Evolutionary conservation across 2,329 filamentous ascomycete species (phyloP).

Genomic region (Colletotrichum sp.): DNA sequence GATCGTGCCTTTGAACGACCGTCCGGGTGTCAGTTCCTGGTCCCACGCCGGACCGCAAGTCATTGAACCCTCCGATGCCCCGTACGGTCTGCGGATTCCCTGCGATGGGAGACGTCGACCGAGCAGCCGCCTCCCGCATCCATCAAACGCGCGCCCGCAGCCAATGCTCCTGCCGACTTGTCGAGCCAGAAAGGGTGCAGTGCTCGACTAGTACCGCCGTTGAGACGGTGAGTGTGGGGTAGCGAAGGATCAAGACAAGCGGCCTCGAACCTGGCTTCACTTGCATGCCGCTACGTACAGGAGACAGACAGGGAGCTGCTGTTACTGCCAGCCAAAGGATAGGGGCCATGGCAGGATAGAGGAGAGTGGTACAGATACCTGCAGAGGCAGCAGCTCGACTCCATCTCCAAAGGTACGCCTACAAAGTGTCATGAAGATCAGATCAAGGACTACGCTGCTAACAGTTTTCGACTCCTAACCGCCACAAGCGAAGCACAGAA

Average conservation of each 20-base stretch:
- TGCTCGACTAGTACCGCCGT: neutral
- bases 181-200: neutral
- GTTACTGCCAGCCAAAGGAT: neutral
- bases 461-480: neutral
- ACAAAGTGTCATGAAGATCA: neutral
- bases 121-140: neutral
- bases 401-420: neutral
- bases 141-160: neutral
- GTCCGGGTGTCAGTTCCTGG: neutral
- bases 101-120: neutral
- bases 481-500: neutral
- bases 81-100: neutral
- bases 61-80: neutral
- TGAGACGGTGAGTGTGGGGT: neutral
- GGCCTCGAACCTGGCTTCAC: neutral
- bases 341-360: neutral
- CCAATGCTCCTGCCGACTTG: neutral
- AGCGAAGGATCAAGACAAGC: conserved; percentile 5
- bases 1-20: neutral
- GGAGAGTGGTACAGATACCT: neutral
- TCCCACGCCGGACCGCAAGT: neutral
- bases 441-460: neutral
- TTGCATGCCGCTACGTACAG: neutral
- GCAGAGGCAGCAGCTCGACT: neutral
- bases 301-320: neutral